A percentile compares a stretch with the other conserved stretches of the same genome.
Conservation (phyloP, 2,329 filamentous ascomycete genomes). For the Aspergillus viridinutans region DNA sequence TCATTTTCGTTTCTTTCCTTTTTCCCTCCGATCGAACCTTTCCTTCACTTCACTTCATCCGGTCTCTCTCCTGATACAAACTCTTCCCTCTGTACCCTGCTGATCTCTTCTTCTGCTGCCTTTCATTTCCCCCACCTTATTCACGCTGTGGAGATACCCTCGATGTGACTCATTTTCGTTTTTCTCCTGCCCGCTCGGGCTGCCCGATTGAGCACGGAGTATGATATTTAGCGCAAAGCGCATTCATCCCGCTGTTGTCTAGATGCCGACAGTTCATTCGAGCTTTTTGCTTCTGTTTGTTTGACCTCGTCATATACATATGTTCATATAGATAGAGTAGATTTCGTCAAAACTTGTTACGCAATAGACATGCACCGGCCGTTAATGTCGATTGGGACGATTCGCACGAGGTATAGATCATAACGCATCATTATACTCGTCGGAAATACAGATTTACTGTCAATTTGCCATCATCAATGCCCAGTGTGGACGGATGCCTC, state of each 20-base stretch:
- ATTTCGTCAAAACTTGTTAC: neutral
- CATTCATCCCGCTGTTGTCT: neutral
- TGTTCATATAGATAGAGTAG: neutral
- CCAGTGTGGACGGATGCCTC: conserved; percentile 6
- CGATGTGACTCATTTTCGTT: neutral
- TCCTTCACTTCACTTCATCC: neutral
- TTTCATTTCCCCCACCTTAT: conserved; percentile 2
- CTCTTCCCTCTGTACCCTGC: conserved; percentile 12
- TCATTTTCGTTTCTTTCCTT: conserved; percentile 5
- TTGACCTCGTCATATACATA: neutral
- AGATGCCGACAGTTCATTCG: neutral
- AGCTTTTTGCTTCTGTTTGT: neutral
- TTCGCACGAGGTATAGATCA: neutral
- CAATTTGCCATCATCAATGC: conserved; percentile 2
- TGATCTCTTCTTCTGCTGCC: neutral
- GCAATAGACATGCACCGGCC: neutral
- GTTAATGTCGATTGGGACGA: neutral
- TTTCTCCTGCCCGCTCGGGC: neutral
- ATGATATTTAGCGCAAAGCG: conserved; percentile 7
- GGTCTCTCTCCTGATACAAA: conserved; percentile 5
- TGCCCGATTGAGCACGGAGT: conserved; percentile 6
- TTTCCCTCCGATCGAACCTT: neutral
- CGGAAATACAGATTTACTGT: neutral
- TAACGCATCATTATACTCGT: neutral
- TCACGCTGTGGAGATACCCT: neutral